Base-by-base conservation (phyloP, 768 basidiomycete species). In the Lactarius psammicola region DNA sequence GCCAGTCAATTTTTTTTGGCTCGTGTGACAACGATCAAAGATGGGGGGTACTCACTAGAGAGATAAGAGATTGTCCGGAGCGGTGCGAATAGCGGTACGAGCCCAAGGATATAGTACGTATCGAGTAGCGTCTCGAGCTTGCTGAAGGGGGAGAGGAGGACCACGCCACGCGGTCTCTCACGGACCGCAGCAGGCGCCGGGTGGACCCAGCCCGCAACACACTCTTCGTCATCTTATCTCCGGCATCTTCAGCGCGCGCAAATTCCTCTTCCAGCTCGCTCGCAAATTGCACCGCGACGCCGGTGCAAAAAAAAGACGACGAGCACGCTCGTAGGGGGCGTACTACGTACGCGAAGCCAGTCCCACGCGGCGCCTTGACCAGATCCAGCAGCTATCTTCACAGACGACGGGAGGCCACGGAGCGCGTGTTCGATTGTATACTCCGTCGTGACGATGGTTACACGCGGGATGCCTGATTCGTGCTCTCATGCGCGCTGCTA, bases 281-380 rank as follows among this genome's bases (percentile, higher is more conserved):
- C n/a, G 77, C 80, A 23, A 81, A 74, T 60, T 72, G 79, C 28
- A 79, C 79, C 1, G 76, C 81, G 2, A 98, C 90, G 0, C 88
- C 94, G 0, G 95, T 95, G 2, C 95, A 95, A 17, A 98, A 78
- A 69, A 0, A 95, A 95, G 8, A 92, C 79, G 54, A 98, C 75
- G 6, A 94, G 78, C 42, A 97, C 80, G 63, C 87, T 80, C 33
- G 84, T 77, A 1, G 83, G 75, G 44, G 75, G 75, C 8, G 86
- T 87, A n/a, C 88, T 88, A 33, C 84, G 80, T 9, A 75, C 73
- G 8, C 85, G 71, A 3, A 95, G 76, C 88, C 89, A 97, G 71
- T 91, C 84, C 84, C 87, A 96, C 0, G 88, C 92, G 0, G 92
- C 84, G 38, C 85, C n/a, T n/a, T n/a, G n/a, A n/a, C n/a, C n/a